These are phyloP conservation scores for Cyberlindnera amylophila DNA, from an alignment of 805 yeast genomes.

Conservation along the genomic window DNA sequence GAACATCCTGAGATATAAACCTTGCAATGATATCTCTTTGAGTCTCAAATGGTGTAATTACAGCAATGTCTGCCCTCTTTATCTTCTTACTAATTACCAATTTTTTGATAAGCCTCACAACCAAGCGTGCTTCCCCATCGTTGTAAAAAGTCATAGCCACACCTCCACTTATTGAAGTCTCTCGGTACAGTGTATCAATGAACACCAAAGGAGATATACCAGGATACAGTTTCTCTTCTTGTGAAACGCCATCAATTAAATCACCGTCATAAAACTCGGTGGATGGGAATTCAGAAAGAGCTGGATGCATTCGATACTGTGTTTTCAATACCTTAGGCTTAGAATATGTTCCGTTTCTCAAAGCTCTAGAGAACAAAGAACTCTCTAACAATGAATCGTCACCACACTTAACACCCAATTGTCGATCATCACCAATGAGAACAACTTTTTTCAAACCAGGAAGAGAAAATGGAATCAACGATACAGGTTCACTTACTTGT, in stretches of 20 bases:
- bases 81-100: constrained; percentile 32
- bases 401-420: constrained; percentile 35
- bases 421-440: constrained; percentile 73
- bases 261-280: constrained; percentile 44
- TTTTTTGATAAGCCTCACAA: constrained; percentile 36
- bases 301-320: constrained; percentile 65
- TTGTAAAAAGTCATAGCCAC: not conserved
- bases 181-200: not conserved
- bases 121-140: constrained; percentile 36
- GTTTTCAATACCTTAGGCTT: constrained; percentile 64
- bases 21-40: constrained; percentile 61
- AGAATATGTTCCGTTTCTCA: constrained; percentile 40
- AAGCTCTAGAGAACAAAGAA: not conserved
- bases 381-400: not conserved
- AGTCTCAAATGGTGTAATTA: constrained; percentile 70
- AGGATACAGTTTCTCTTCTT: constrained; percentile 37
- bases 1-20: constrained; percentile 39
- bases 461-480: constrained; percentile 65
- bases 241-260: constrained; percentile 55
- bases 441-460: constrained; percentile 61
- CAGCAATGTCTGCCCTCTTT: constrained; percentile 48
- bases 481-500: constrained; percentile 67
- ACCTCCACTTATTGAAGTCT: not conserved
- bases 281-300: constrained; percentile 54
- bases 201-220: not conserved